Evolutionary conservation across 345 rosid genomes (phyloP), one percentile per base, ranked within the genome.

Genomic region (Aquilaria malaccensis): DNA sequence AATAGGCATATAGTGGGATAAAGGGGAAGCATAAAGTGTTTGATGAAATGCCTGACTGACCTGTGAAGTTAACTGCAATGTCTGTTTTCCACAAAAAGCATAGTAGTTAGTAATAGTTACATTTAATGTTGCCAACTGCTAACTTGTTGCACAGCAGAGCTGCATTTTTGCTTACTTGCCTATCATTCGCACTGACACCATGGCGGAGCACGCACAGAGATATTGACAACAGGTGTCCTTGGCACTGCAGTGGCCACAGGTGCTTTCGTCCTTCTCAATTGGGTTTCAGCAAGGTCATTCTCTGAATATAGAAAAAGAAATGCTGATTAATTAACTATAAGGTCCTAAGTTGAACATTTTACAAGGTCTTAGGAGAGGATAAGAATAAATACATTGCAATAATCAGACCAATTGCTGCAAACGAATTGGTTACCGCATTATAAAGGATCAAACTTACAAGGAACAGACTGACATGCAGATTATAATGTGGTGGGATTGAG

Each of bases 51-150:
- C 62, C 81, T 70, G 79, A 87, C 83, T 67, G 64, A 87, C 98
- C 98, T 75, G 99, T 86, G 69, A 90, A 86, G 85, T 94, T 90
- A 41, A 85, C 99, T 1, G 99, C 97, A 7, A 94, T 78, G 74
- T 94, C 99, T 89, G 96, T 58, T 74, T 67, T 61, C 41, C 6
- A 60, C 29, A 1, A 9, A 41, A n/a, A 33, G 59, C 46, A 22
- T 22, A 22, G 22, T 22, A 22, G 22, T 22, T 22, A 55, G 55
- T 65, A 47, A 63, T 13, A 7, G 2, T 32, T 12, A 33, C 56
- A 4, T 56, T 4, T 50, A 0, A 56, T 11, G 3, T 37, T 10
- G 52, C 70, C 49, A 73, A 67, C 10, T 37, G 45, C 55, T 30
- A 67, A 10, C 2, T 46, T 13, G 2, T 9, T 2, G 2, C 30